Evolutionary conservation across 306 rosid genomes (phyloP).

Genomic region (Cucurbita argyrosperma): DNA sequence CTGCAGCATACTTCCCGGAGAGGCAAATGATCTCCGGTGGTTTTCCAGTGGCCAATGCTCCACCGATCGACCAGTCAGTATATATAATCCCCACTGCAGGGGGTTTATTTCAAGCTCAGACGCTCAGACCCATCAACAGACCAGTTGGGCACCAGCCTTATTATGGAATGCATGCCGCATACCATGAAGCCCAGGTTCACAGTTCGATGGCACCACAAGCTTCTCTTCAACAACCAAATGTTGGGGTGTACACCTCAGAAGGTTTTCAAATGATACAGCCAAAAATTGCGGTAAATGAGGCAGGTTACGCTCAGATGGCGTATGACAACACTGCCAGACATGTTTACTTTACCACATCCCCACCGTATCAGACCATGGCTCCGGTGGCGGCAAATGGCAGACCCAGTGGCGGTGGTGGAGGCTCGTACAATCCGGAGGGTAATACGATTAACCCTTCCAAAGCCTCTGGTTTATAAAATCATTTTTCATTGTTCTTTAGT

Average conservation of each 20-base stretch:
- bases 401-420: conserved; percentile 3
- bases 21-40: conserved; percentile 30
- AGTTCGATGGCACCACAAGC: conserved; percentile 17
- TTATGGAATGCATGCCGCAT: conserved; percentile 33
- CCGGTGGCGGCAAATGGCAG: conserved; percentile 27
- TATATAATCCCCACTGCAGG: conserved; percentile 42
- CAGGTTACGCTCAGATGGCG: conserved; percentile 34
- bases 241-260: conserved; percentile 19
- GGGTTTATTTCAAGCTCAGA: conserved; percentile 45
- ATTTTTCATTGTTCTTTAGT: background rate
- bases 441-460: conserved; percentile 24
- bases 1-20: conserved; percentile 29
- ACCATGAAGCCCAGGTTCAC: conserved; percentile 21
- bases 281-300: conserved; percentile 13
- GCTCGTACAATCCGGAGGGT: conserved; percentile 27
- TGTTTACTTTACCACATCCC: conserved; percentile 29
- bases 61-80: conserved; percentile 41
- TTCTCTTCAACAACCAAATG: conserved; percentile 13
- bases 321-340: conserved; percentile 34
- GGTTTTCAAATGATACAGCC: conserved; percentile 18
- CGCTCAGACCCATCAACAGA: conserved; percentile 28
- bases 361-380: conserved; percentile 22
- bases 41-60: conserved; percentile 17
- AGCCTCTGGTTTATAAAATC: conserved; percentile 8
- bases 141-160: conserved; percentile 34